phyloP scores from a whole-genome alignment of 805 yeast species.

The Metschnikowia drakensbergensis region DNA sequence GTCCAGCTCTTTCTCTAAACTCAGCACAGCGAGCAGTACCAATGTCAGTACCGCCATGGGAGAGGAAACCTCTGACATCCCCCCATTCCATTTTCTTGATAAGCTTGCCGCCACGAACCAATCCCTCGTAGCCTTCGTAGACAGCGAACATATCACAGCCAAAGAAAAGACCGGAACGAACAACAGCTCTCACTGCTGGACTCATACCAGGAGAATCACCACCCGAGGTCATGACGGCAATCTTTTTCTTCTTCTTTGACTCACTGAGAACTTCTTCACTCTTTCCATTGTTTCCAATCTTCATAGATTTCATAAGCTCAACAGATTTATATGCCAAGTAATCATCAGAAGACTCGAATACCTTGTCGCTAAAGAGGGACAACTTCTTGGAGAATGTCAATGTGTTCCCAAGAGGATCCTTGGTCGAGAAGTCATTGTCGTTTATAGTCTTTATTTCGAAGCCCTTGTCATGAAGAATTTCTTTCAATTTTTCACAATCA shows the following conservation, averaged over 20 bases:
- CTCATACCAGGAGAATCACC: constrained; percentile 99
- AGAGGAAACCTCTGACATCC: constrained; percentile 90
- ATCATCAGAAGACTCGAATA: constrained; percentile 24
- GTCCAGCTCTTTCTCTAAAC: constrained; percentile 81
- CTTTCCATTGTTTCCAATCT: not conserved
- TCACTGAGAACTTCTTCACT: not conserved
- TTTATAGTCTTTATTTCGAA: constrained; percentile 6
- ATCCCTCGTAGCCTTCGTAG: constrained; percentile 92
- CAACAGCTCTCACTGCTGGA: constrained; percentile 92
- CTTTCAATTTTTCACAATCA: constrained; percentile 21
- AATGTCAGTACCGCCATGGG: constrained; percentile 91
- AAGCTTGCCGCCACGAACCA: constrained; percentile 77
- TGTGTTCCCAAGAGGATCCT: constrained; percentile 37
- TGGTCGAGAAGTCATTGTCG: constrained; percentile 8
- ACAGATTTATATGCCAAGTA: constrained; percentile 25
- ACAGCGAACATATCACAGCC: constrained; percentile 91
- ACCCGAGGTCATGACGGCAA: constrained; percentile 97
- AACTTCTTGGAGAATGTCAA: constrained; percentile 25
- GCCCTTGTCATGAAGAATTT: constrained; percentile 14
- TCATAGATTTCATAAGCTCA: constrained; percentile 20
- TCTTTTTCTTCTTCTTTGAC: constrained; percentile 29
- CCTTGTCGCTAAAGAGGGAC: constrained; percentile 19
- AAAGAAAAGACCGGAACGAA: constrained; percentile 80
- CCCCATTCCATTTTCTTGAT: constrained; percentile 84
- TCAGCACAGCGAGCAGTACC: constrained; percentile 94